Conservation (phyloP, 2,329 filamentous ascomycete genomes). For the Clonostachys chloroleuca region DNA sequence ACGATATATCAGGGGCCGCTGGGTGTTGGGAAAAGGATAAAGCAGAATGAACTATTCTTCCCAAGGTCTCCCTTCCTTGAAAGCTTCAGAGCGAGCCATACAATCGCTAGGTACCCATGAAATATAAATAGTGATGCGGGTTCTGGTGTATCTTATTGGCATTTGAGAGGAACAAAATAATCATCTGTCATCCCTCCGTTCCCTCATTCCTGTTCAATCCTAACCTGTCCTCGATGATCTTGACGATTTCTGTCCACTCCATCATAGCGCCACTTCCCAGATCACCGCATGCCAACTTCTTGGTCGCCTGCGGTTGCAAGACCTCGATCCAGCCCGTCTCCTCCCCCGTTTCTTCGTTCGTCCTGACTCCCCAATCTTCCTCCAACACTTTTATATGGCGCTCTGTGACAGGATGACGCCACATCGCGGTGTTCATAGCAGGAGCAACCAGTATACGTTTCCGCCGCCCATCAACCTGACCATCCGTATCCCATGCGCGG, state of each 20-base stretch:
- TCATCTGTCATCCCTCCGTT: no score
- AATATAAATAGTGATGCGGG: no score
- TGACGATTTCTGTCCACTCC: conserved; percentile 73
- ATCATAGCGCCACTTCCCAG: conserved; percentile 79
- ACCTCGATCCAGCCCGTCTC: conserved; percentile 52
- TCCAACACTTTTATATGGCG: conserved; percentile 67
- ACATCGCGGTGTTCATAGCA: conserved; percentile 91
- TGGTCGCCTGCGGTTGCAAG: conserved; percentile 46
- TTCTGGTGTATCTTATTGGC: no score
- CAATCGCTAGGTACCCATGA: no score
- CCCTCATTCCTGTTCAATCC: not conserved
- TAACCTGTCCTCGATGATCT: conserved; percentile 53
- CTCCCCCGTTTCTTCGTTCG: no score
- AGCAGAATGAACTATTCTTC: no score
- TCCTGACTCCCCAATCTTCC: conserved; percentile 62
- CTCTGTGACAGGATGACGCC: conserved; percentile 75
- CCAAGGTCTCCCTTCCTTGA: no score
- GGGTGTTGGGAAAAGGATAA: no score
- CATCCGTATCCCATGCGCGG: conserved; percentile 71
- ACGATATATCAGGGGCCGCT: no score
- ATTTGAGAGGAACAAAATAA: no score
- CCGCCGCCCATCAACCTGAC: conserved; percentile 18
- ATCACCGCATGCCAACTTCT: conserved; percentile 81
- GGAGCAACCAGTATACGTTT: conserved; percentile 73
- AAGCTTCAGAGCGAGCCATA: no score